Percentiles rank a stretch among this genome's conserved stretches.
phyloP scores from a whole-genome alignment of 495 filamentous ascomycete species.

The Stereocaulon alpinum region DNA sequence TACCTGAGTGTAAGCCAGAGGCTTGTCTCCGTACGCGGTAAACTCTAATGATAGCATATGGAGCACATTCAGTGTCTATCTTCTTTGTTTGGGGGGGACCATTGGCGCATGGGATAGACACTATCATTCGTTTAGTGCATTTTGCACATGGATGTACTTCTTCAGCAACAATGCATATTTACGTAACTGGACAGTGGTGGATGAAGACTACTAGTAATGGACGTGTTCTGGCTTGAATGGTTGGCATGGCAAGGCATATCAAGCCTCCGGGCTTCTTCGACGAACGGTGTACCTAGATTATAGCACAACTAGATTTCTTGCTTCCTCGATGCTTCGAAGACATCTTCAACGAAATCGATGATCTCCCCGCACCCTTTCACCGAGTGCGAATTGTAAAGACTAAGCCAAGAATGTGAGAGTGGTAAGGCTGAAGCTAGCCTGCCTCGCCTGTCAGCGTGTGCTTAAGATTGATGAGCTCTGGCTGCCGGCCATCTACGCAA shows the following conservation, averaged over 20 bases:
- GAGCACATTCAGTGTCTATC: slow-evolving; percentile 7
- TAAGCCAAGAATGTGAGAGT: background rate
- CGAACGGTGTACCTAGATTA: slow-evolving; percentile 7
- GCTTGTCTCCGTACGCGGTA: slow-evolving; percentile 14
- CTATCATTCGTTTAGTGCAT: slow-evolving; percentile 20
- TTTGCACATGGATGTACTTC: slow-evolving; percentile 18
- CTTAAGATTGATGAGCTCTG: background rate
- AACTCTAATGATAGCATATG: slow-evolving; percentile 22
- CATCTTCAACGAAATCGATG: background rate
- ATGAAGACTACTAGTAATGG: slow-evolving; percentile 12
- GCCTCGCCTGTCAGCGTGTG: too few relatives aligned
- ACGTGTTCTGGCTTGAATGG: slow-evolving; percentile 12
- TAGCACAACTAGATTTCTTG: slow-evolving; percentile 10
- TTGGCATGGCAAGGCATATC: slow-evolving; percentile 13
- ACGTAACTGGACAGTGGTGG: slow-evolving; percentile 2
- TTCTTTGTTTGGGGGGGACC: slow-evolving; percentile 1
- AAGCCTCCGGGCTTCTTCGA: slow-evolving; percentile 5
- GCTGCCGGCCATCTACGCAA: background rate
- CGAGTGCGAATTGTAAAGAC: too few relatives aligned
- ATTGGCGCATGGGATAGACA: slow-evolving; percentile 20
- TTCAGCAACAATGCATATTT: slow-evolving; percentile 12
- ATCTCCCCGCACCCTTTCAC: background rate
- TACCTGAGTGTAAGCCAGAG: slow-evolving; percentile 9
- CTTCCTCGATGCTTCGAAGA: background rate
- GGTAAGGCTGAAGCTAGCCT: slow-evolving; percentile 6